phyloP scores from a whole-genome alignment of 2,329 filamentous ascomycete species.

The Botrytis galanthina region DNA sequence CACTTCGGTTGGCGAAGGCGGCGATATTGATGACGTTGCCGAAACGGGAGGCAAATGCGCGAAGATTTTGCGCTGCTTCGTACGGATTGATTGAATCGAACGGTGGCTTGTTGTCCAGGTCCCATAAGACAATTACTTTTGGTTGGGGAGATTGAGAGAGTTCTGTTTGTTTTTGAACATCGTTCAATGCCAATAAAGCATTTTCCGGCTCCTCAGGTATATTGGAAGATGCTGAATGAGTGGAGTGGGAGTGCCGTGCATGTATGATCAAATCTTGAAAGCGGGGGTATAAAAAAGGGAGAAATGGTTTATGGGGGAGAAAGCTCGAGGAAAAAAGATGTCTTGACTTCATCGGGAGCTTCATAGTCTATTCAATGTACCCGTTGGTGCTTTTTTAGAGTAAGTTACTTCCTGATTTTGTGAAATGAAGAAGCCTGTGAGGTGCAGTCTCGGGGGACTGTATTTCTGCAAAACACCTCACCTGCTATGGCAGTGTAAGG shows the following conservation, averaged over 20 bases:
- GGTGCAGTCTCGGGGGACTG: not conserved
- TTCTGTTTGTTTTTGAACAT: not conserved
- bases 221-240: not conserved
- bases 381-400: not conserved
- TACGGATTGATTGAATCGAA: not conserved
- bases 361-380: not conserved
- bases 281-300: not conserved
- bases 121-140: not conserved
- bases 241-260: not conserved
- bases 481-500: not conserved
- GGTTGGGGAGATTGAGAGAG: not conserved
- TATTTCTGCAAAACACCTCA: not conserved
- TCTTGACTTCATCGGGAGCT: not conserved
- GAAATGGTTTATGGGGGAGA: not conserved
- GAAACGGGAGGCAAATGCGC: not conserved
- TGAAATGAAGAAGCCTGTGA: not conserved
- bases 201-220: not conserved
- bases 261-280: not conserved
- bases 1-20: not conserved
- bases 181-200: too few species aligned
- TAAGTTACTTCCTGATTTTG: too few species aligned
- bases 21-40: not conserved
- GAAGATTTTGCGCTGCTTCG: slow-evolving; percentile 3
- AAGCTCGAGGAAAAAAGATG: not conserved
- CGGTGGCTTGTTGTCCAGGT: not conserved